Conservation (phyloP, 768 basidiomycete species). For the Auricularia cornea region DNA sequence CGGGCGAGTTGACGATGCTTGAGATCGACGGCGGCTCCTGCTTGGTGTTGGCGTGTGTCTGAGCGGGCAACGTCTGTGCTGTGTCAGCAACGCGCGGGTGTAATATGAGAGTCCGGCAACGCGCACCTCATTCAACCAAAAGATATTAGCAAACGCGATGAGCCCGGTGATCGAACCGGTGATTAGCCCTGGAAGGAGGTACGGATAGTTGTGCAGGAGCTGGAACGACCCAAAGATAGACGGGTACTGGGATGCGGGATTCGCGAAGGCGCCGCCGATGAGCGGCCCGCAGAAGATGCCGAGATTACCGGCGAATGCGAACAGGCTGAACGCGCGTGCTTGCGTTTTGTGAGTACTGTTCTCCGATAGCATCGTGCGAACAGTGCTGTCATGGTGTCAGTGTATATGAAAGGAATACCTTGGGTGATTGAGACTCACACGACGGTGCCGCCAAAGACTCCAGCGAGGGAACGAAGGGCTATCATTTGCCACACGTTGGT, state of each 20-base stretch:
- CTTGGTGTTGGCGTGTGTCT: background rate
- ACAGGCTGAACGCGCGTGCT: slow-evolving; percentile 10
- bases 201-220: slow-evolving; percentile 10
- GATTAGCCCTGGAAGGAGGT: slow-evolving; percentile 10
- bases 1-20: slow-evolving; percentile 2
- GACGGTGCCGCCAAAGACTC: slow-evolving; percentile 9
- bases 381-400: background rate
- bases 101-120: background rate
- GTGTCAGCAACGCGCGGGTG: background rate
- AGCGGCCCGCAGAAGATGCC: slow-evolving; percentile 5
- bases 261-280: slow-evolving; percentile 9
- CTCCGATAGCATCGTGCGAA: slow-evolving; percentile 11
- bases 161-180: slow-evolving; percentile 4
- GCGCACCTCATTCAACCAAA: slow-evolving; percentile 11
- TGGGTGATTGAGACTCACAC: too few relatives aligned
- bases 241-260: slow-evolving; percentile 7
- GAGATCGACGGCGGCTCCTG: background rate
- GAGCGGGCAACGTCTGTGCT: background rate
- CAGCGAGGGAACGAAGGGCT: slow-evolving; percentile 5
- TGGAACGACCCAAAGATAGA: slow-evolving; percentile 3
- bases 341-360: slow-evolving; percentile 9
- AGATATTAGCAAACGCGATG: slow-evolving; percentile 5
- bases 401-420: too few relatives aligned
- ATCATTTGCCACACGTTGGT: slow-evolving; percentile 11
- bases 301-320: slow-evolving; percentile 10